phyloP scores from a whole-genome alignment of 2,329 filamentous ascomycete genomes.

The Colletotrichum echinochloae region DNA sequence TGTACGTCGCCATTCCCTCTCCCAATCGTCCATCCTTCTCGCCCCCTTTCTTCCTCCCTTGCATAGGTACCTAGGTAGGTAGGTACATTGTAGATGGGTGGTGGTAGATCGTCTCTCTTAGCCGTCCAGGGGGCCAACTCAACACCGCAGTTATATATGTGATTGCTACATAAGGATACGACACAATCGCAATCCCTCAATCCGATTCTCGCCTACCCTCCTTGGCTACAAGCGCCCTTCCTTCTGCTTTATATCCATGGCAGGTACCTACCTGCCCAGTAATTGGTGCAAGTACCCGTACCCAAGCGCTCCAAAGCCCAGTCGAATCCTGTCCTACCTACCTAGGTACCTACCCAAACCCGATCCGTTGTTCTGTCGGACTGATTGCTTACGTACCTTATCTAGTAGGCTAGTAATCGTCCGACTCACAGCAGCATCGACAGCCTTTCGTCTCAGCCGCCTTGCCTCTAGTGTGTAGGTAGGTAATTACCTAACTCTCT shows the following conservation, averaged over 20 bases:
- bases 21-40: background rate
- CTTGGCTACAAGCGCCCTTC: background rate
- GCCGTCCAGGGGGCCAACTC: background rate
- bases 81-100: no score
- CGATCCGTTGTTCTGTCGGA: conserved; percentile 17
- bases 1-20: background rate
- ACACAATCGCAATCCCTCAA: conserved; percentile 9
- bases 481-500: background rate
- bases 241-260: background rate
- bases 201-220: background rate
- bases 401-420: no score
- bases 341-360: no score
- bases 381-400: conserved; percentile 14
- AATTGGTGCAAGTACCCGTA: background rate
- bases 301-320: conserved; percentile 2
- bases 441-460: conserved; percentile 3
- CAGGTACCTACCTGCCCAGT: background rate
- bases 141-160: background rate
- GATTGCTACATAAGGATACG: background rate
- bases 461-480: no score
- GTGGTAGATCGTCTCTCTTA: background rate
- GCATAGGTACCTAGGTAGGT: background rate
- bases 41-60: conserved; percentile 13
- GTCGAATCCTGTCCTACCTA: no score
- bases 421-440: conserved; percentile 11